Evolutionary conservation across 345 rosid species (phyloP).

Genomic region (Melastoma malabathricum): DNA sequence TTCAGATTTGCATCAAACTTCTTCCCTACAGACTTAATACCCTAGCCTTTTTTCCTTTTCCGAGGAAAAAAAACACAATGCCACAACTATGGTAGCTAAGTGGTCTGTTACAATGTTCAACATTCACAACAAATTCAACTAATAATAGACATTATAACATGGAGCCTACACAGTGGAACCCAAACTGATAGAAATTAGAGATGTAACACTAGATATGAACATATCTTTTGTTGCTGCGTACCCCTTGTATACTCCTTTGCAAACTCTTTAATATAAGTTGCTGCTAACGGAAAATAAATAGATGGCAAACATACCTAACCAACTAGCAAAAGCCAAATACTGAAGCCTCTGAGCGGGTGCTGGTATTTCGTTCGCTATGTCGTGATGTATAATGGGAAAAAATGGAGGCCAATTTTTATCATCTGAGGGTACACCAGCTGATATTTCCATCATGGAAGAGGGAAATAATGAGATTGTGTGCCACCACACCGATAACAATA

Average conservation of each 20-base stretch:
- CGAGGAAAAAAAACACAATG: too few species aligned
- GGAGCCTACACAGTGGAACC: too few species aligned
- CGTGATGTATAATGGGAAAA: conserved; percentile 95
- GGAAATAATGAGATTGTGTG: neutral
- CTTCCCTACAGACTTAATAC: neutral
- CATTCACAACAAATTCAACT: too few species aligned
- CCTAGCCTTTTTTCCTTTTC: too few species aligned
- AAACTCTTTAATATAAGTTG: neutral
- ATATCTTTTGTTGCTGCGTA: too few species aligned
- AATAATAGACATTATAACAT: neutral
- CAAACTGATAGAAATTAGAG: too few species aligned
- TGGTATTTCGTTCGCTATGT: conserved; percentile 90
- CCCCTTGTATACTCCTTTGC: too few species aligned
- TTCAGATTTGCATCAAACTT: neutral
- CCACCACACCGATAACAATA: neutral
- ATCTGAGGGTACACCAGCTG: conserved; percentile 67
- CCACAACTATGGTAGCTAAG: too few species aligned
- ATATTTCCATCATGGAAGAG: conserved; percentile 4
- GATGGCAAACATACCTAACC: conserved; percentile 55
- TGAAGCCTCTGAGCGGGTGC: conserved; percentile 89
- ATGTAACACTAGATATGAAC: too few species aligned
- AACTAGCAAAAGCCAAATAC: conserved; percentile 95
- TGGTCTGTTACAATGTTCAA: too few species aligned
- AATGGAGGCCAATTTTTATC: conserved; percentile 92
- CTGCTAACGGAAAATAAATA: neutral